phyloP scores from a whole-genome alignment of 257 asterid genomes.

The Leptodermis oblonga region DNA sequence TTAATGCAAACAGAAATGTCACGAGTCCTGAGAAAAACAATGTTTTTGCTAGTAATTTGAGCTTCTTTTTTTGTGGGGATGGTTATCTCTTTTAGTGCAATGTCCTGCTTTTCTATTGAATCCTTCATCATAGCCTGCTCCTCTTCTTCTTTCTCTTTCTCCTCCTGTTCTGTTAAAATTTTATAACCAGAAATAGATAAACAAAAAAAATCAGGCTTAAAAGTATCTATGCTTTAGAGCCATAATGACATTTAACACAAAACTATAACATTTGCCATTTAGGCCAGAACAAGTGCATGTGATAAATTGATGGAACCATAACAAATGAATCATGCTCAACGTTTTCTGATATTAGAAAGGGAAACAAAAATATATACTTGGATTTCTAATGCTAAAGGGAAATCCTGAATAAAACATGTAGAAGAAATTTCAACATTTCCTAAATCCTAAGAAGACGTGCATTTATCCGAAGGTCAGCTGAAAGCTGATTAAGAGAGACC shows the following conservation, averaged over 20 bases:
- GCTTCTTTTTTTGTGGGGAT: constrained; percentile 68
- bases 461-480: too few species aligned
- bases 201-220: neutral
- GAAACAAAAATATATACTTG: too few species aligned
- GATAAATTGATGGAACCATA: neutral
- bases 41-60: constrained; percentile 44
- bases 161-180: constrained; percentile 57
- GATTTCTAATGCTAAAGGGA: neutral
- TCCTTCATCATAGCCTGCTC: constrained; percentile 73
- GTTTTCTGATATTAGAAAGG: neutral
- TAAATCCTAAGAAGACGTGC: too few species aligned
- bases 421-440: neutral
- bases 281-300: neutral
- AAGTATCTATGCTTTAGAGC: neutral
- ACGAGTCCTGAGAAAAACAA: too few species aligned
- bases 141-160: constrained; percentile 86
- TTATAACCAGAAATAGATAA: constrained; percentile 16
- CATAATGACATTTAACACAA: neutral
- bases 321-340: neutral
- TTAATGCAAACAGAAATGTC: too few species aligned
- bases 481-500: too few species aligned
- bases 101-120: constrained; percentile 59
- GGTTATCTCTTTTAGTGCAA: constrained; percentile 90
- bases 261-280: neutral
- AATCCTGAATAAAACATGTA: neutral